These are phyloP conservation scores for Apiospora marii DNA, from an alignment of 2,329 filamentous ascomycete genomes.

Conservation along the genomic window DNA sequence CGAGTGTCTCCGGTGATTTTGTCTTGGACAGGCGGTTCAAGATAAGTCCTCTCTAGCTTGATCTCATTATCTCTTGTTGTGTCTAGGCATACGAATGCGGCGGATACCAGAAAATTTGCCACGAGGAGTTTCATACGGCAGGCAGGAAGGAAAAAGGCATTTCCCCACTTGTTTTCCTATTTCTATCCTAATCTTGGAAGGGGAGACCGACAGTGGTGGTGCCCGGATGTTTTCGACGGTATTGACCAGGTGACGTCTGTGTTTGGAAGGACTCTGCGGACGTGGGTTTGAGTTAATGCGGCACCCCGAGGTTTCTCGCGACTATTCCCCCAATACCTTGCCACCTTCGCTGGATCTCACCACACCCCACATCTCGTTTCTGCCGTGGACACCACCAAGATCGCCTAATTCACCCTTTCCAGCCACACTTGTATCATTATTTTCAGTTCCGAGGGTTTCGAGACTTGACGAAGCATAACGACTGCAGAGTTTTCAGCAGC, in stretches of 20 bases:
- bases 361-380: constrained; percentile 34
- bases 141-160: constrained; percentile 46
- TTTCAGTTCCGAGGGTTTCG: constrained; percentile 43
- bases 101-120: constrained; percentile 42
- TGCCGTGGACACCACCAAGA: constrained; percentile 39
- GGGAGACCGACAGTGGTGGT: constrained; percentile 16
- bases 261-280: constrained; percentile 29
- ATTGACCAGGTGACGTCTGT: constrained; percentile 25
- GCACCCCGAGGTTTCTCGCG: constrained; percentile 20
- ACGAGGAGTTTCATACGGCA: constrained; percentile 44
- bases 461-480: constrained; percentile 45
- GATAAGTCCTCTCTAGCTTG: constrained; percentile 28
- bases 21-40: constrained; percentile 14
- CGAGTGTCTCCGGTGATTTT: background rate
- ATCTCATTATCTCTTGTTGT: constrained; percentile 37
- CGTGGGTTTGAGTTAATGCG: constrained; percentile 15
- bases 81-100: constrained; percentile 40
- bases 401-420: constrained; percentile 38
- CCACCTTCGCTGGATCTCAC: constrained; percentile 36
- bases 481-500: constrained; percentile 41
- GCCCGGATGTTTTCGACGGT: constrained; percentile 18
- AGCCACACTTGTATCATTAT: constrained; percentile 48
- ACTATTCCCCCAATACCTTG: constrained; percentile 21
- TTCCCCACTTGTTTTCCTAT: constrained; percentile 39
- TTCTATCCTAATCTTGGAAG: constrained; percentile 31